Conservation (phyloP, 495 filamentous ascomycete genomes). For the Hypomontagnella monticulosa region DNA sequence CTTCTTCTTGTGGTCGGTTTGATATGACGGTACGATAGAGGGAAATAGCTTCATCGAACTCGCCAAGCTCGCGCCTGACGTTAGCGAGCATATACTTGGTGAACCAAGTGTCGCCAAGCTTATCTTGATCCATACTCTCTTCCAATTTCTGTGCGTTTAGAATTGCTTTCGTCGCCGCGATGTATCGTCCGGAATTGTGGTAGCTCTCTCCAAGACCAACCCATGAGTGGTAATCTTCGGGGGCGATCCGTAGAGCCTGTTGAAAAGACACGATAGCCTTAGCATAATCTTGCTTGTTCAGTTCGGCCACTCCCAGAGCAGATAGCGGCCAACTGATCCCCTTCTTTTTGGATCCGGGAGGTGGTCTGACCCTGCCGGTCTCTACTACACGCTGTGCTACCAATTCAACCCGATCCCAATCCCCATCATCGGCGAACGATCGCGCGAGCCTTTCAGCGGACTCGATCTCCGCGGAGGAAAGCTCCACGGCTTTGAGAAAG, state of each 20-base stretch:
- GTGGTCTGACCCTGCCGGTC: conserved; percentile 86
- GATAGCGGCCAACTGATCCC: conserved; percentile 96
- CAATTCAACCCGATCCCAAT: conserved; percentile 96
- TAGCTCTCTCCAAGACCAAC: conserved; percentile 96
- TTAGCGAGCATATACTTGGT: conserved; percentile 97
- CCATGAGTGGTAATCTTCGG: conserved; percentile 92
- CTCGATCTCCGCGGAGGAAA: conserved; percentile 85
- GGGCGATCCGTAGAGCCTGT: conserved; percentile 82
- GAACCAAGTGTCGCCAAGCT: conserved; percentile 81
- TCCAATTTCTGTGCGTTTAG: conserved; percentile 79
- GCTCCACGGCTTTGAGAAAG: conserved; percentile 96
- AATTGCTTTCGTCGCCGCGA: conserved; percentile 92
- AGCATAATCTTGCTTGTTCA: conserved; percentile 90
- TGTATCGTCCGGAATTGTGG: conserved; percentile 89
- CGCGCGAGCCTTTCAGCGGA: conserved; percentile 88
- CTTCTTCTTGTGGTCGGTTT: conserved; percentile 75
- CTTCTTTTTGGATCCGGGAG: conserved; percentile 90
- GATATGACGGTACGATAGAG: conserved; percentile 78
- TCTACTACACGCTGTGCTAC: conserved; percentile 91
- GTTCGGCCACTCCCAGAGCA: conserved; percentile 94
- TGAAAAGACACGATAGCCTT: conserved; percentile 92
- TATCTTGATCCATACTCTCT: conserved; percentile 54
- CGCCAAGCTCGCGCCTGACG: conserved; percentile 87
- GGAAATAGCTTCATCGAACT: conserved; percentile 81
- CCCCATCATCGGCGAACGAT: conserved; percentile 84